phyloP scores from a whole-genome alignment of 345 rosid genomes.

The Aurinia saxatilis region DNA sequence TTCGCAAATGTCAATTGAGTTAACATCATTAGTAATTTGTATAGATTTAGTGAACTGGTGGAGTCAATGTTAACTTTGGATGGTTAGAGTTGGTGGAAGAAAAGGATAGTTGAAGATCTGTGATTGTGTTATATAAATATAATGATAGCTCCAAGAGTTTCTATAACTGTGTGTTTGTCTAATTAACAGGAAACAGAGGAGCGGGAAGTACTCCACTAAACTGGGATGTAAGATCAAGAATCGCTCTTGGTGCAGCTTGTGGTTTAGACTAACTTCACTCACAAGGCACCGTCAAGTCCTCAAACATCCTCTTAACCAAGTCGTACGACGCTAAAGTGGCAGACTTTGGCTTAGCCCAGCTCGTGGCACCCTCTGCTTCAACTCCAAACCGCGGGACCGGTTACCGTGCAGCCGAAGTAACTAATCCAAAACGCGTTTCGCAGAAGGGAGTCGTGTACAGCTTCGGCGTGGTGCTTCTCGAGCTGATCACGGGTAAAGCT shows the following conservation, averaged over 20 bases:
- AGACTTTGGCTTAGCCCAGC: slow-evolving; percentile 71
- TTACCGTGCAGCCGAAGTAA: slow-evolving; percentile 83
- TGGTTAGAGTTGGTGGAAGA: no score
- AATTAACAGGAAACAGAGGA: slow-evolving; percentile 38
- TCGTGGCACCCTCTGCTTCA: slow-evolving; percentile 50
- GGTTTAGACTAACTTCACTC: no score
- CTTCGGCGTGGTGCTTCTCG: slow-evolving; percentile 77
- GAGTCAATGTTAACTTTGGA: background rate
- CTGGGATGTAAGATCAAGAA: slow-evolving; percentile 78
- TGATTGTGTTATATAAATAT: background rate
- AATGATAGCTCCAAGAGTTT: background rate
- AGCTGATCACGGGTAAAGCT: slow-evolving; percentile 76
- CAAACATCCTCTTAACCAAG: slow-evolving; percentile 72
- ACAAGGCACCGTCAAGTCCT: no score
- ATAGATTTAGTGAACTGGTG: background rate
- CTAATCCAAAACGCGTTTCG: slow-evolving; percentile 55
- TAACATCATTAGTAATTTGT: no score
- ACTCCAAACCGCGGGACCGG: slow-evolving; percentile 59
- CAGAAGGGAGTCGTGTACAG: slow-evolving; percentile 82
- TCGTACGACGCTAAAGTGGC: slow-evolving; percentile 59
- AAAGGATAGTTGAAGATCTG: background rate
- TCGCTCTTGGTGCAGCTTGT: no score
- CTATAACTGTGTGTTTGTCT: background rate
- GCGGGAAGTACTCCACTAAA: slow-evolving; percentile 61
- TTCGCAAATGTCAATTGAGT: background rate